A percentile compares a stretch with the other conserved stretches of the same genome.
These are phyloP conservation scores for Trypanosoma brucei DNA, from an alignment of 208 protist species.

Conservation along the genomic window DNA sequence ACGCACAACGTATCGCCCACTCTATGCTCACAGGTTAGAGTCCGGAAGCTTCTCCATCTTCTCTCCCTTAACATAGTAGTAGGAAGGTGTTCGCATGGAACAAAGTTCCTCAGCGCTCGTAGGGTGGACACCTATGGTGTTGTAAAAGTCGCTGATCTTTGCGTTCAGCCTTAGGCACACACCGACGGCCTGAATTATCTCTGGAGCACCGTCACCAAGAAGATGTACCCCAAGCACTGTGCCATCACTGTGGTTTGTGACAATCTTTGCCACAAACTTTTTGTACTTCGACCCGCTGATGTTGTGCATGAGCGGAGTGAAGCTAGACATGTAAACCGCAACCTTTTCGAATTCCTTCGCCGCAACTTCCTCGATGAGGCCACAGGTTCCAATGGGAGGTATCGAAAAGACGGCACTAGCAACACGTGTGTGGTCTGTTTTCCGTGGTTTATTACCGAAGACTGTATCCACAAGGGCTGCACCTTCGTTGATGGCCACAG, in stretches of 20 bases:
- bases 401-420: conserved; percentile 90
- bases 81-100: conserved; percentile 80
- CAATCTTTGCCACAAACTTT: conserved; percentile 80
- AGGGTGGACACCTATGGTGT: conserved; percentile 95
- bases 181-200: conserved; percentile 90
- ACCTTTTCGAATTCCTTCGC: conserved; percentile 56
- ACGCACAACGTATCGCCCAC: too few species aligned
- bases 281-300: conserved; percentile 83
- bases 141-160: conserved; percentile 94
- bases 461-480: conserved; percentile 75
- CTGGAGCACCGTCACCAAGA: conserved; percentile 72
- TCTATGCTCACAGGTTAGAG: conserved; percentile 38
- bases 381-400: conserved; percentile 83
- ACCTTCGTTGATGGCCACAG: conserved; percentile 89
- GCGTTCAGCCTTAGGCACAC: conserved; percentile 88
- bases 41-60: conserved; percentile 62
- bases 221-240: conserved; percentile 89
- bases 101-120: conserved; percentile 93
- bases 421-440: conserved; percentile 80
- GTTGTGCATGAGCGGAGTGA: conserved; percentile 89
- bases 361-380: conserved; percentile 82
- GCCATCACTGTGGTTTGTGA: conserved; percentile 73
- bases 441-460: conserved; percentile 66
- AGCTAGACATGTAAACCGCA: conserved; percentile 82
- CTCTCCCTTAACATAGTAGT: conserved; percentile 74